Base-by-base conservation (phyloP, 345 rosid genomes). In the Salix arbutifolia region DNA sequence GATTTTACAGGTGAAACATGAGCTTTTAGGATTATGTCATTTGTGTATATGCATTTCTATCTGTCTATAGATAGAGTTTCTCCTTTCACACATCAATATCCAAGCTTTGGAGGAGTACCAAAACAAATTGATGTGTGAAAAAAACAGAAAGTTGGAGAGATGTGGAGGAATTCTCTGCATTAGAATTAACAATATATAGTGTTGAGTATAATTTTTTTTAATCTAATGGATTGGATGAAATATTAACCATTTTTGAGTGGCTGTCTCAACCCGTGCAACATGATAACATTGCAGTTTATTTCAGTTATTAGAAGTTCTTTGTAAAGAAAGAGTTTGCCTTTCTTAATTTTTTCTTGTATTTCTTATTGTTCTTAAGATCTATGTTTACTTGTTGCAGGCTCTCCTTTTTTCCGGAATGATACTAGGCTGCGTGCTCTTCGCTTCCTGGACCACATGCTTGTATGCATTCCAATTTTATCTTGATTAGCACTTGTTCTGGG, bases 401-500 rank as follows among this genome's bases (percentile, higher is more conserved):
- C 99, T 66, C 80, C 79, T 25, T 96, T 96, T 88, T 93, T 96
- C 74, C 86, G 97, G 79, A 89, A 90, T 65, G 99, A 95, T 79
- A 89, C 99, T 81, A 88, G 97, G 87, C 82, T 96, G 92, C 97
- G 98, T 70, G 99, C 98, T 76, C 97, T 96, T 78, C 99, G 98
- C 67, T 96, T 96, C 88, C 99, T 96, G 77, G 99, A 96, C 84
- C 98, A 96, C 83, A 82, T 96, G 92, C 93, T 96, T 87, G 99
- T 96, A 96, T 72, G 96, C 79, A 28, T 77, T 77, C 80, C 61
- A 69, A 26, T 75, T 81, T 82, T 44, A 70, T 69, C 46, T 72
- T 79, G 67, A 38, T 3, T 38, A 42, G 31, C 65, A 44, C 52
- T 53, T 76, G 68, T 52, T 83, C 28, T 66, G 48, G 31, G 74